These are phyloP conservation scores for Lactifluus echinatus DNA, from an alignment of 768 basidiomycete species.

Conservation along the genomic window DNA sequence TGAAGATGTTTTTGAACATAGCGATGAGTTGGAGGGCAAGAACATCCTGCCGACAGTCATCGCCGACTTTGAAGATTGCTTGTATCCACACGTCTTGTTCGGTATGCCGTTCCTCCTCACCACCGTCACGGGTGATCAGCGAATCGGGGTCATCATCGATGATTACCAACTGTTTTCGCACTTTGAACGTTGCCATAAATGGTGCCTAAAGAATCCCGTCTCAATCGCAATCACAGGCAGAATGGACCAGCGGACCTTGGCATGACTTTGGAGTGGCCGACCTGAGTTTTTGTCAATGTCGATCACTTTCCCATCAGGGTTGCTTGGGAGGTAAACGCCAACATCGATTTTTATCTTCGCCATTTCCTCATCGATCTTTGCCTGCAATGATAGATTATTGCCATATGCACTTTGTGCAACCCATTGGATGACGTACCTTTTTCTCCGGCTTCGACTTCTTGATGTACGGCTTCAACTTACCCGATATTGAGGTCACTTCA, in stretches of 20 bases:
- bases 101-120: constrained; percentile 44
- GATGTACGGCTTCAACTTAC: constrained; percentile 93
- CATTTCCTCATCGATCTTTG: constrained; percentile 99
- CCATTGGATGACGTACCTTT: constrained; percentile 47
- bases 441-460: constrained; percentile 94
- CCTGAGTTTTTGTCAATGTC: constrained; percentile 97
- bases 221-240: not conserved
- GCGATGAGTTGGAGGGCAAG: constrained; percentile 95
- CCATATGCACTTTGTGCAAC: not conserved
- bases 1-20: constrained; percentile 99
- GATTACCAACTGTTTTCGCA: constrained; percentile 72
- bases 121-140: constrained; percentile 54
- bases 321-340: constrained; percentile 96
- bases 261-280: constrained; percentile 92
- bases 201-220: constrained; percentile 59
- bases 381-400: constrained; percentile 37
- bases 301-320: constrained; percentile 94
- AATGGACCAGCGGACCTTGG: constrained; percentile 53
- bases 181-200: constrained; percentile 99
- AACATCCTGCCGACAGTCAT: constrained; percentile 98
- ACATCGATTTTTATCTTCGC: constrained; percentile 85
- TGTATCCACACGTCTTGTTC: constrained; percentile 79
- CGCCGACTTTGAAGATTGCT: constrained; percentile 99
- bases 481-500: constrained; percentile 95
- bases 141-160: constrained; percentile 67